These are phyloP conservation scores for Rhodocollybia butyracea DNA, from an alignment of 768 basidiomycete genomes.

Conservation along the genomic window DNA sequence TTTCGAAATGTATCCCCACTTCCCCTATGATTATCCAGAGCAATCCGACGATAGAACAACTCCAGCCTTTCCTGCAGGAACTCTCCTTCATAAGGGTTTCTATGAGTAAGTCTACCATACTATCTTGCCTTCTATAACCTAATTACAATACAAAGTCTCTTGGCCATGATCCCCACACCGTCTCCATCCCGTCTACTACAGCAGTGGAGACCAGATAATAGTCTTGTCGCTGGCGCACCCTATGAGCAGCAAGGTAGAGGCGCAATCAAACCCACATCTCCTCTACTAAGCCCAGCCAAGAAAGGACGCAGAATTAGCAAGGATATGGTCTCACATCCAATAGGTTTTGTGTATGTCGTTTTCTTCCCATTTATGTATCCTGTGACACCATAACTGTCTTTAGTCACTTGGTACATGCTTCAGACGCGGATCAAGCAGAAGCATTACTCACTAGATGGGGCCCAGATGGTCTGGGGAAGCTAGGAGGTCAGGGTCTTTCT, in stretches of 20 bases:
- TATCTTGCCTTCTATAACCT: no score
- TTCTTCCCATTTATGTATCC: slow-evolving; percentile 8
- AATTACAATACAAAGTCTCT: slow-evolving; percentile 33
- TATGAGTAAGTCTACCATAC: slow-evolving; percentile 43
- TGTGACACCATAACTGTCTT: slow-evolving; percentile 18
- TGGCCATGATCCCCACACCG: slow-evolving; percentile 73
- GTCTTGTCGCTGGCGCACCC: slow-evolving; percentile 60
- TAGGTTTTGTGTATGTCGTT: slow-evolving; percentile 73
- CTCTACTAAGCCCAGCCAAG: slow-evolving; percentile 32
- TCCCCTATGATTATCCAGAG: slow-evolving; percentile 41
- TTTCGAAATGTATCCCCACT: slow-evolving; percentile 12
- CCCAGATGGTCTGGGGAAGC: slow-evolving; percentile 83
- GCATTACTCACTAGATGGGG: slow-evolving; percentile 87
- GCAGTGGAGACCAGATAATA: slow-evolving; percentile 38
- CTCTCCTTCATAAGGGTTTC: slow-evolving; percentile 85
- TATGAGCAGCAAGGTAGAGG: slow-evolving; percentile 55
- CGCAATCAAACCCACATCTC: slow-evolving; percentile 22
- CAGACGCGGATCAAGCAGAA: slow-evolving; percentile 85
- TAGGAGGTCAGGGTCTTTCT: slow-evolving; percentile 60
- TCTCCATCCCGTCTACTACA: slow-evolving; percentile 65
- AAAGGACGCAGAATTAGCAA: slow-evolving; percentile 74
- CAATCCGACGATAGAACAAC: slow-evolving; percentile 35
- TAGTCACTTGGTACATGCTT: slow-evolving; percentile 89
- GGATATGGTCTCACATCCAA: slow-evolving; percentile 85
- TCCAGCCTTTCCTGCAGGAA: slow-evolving; percentile 61